Conservation (phyloP, 1,139 yeast species). For the Yamadazyma sp. region DNA sequence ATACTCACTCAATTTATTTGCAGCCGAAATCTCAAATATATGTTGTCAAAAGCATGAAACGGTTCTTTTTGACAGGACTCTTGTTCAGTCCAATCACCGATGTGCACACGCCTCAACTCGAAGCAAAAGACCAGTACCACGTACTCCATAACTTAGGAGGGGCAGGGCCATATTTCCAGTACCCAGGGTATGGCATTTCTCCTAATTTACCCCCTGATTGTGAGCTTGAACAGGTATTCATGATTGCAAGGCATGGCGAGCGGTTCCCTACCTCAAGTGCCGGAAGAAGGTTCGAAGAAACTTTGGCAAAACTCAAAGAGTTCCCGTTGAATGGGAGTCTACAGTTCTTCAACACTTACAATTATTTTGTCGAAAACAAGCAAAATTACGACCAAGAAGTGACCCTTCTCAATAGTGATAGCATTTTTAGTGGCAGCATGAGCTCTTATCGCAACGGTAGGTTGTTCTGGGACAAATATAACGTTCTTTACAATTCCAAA, state of each 20-base stretch:
- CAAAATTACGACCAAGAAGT: slow-evolving; percentile 32
- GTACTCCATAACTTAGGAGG: slow-evolving; percentile 47
- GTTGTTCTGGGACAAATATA: slow-evolving; percentile 32
- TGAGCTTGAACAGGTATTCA: slow-evolving; percentile 62
- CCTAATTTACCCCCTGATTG: slow-evolving; percentile 52
- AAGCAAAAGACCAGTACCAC: slow-evolving; percentile 30
- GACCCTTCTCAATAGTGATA: slow-evolving; percentile 25
- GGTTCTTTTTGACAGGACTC: slow-evolving; percentile 4
- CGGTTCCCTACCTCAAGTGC: slow-evolving; percentile 52
- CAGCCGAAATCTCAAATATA: background rate
- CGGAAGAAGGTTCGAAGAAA: slow-evolving; percentile 27
- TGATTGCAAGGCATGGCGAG: slow-evolving; percentile 72
- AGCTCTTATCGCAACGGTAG: slow-evolving; percentile 37
- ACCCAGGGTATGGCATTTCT: slow-evolving; percentile 47
- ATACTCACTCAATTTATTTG: background rate
- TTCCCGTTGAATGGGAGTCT: slow-evolving; percentile 34
- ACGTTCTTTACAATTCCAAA: slow-evolving; percentile 22
- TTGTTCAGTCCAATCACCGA: slow-evolving; percentile 13
- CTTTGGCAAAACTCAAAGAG: slow-evolving; percentile 11
- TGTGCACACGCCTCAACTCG: slow-evolving; percentile 39
- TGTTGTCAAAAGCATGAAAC: too few relatives aligned
- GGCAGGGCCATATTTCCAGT: slow-evolving; percentile 47
- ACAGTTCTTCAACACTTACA: slow-evolving; percentile 32
- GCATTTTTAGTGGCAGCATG: slow-evolving; percentile 30
- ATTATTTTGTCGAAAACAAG: slow-evolving; percentile 30